Base-by-base conservation (phyloP, 78 protist species). In the Planoprotostelium fungivorum region DNA sequence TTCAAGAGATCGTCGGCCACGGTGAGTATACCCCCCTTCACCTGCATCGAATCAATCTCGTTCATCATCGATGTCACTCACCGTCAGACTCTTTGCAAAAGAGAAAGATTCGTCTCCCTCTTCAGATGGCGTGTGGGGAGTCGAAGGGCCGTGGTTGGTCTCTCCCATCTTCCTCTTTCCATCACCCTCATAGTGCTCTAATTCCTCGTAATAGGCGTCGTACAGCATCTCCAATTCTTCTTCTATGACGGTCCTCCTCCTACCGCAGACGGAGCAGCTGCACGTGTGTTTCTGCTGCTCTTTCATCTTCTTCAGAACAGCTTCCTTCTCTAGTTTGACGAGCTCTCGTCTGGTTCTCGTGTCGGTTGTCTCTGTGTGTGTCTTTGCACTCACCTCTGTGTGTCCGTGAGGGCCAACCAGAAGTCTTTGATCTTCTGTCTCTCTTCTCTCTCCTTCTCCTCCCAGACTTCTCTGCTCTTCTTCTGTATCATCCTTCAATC, bases 171-270 rank as follows among this genome's bases (percentile, higher is more conserved):
- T 51, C 16, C 73, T 5, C 73, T 51, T 51, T 5, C 73, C 73
- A 16, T 51, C 73, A 5, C 73, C 73, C 16, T 51, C 73, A 16
- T 51, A 51, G 16, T 51, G 73, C 16, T 51, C 73, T 16, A 87
- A 38, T 38, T 93, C 90, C 29, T 93, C 95, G 73, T 93, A 93
- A 35, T 93, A 93, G 16, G 89, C 83, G 38, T 89, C 95, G 51
- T 93, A 93, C n/a, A 93, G 91, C 95, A 93, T 93, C 35, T 93
- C 95, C 87, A 93, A 84, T 37, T 93, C 95, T 35, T 93, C 95
- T 85, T 93, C 95, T 28, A 93, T 89, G n/a, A 89, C 95, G 0
- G 87, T 89, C 84, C 95, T 39, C 83, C 95, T 63, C 36, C 95
- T 29, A 63, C 95, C 95, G 63, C 95, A 93, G 35, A 93, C 95